Evolutionary conservation across 768 basidiomycete species (phyloP).

Genomic region (Calocybe cyanea): DNA sequence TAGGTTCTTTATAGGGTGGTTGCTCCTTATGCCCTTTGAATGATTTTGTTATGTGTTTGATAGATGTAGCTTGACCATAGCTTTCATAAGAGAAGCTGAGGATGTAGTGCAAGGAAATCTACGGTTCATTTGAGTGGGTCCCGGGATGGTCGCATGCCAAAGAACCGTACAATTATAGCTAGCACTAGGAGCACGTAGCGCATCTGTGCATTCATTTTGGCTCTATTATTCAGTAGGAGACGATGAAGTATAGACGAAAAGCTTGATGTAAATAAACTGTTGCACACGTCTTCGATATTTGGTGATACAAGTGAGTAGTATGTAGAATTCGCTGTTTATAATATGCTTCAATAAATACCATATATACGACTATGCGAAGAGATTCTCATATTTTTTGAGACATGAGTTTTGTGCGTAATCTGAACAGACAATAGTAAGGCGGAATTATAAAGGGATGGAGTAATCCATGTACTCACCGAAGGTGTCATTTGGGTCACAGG

Average conservation of each 20-base stretch:
- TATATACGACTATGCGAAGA: conserved; percentile 24
- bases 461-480: conserved; percentile 48
- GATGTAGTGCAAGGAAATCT: conserved; percentile 61
- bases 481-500: conserved; percentile 66
- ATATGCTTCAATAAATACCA: too few species aligned
- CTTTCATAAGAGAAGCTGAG: conserved; percentile 62
- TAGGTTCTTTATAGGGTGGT: conserved; percentile 54
- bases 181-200: conserved; percentile 52
- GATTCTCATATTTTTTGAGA: conserved; percentile 31
- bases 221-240: too few species aligned
- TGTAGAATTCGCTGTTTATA: too few species aligned
- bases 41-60: conserved; percentile 38
- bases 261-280: too few species aligned
- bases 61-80: conserved; percentile 58
- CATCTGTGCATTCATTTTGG: conserved; percentile 55
- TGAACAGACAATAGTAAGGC: conserved; percentile 12
- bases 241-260: too few species aligned
- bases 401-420: conserved; percentile 42
- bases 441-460: neutral
- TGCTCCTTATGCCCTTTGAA: conserved; percentile 22
- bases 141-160: neutral
- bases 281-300: too few species aligned
- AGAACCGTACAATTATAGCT: conserved; percentile 37
- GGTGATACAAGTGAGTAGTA: too few species aligned
- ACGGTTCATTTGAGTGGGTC: neutral